These are phyloP conservation scores for Cladophialophora chaetospira DNA, from an alignment of 2,329 filamentous ascomycete species.

Conservation along the genomic window DNA sequence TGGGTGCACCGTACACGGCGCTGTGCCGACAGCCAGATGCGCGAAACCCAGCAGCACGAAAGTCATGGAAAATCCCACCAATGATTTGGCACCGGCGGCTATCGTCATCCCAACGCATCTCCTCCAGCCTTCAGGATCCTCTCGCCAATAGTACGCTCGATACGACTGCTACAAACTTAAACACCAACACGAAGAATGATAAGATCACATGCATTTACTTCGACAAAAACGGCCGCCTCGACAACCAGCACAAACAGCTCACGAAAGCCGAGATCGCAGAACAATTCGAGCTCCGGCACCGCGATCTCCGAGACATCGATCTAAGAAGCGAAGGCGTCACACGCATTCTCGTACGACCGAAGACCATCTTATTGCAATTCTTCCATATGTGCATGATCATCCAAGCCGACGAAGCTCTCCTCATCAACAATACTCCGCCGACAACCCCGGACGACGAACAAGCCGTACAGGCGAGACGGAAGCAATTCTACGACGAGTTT, in stretches of 20 bases:
- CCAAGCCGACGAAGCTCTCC: slow-evolving; percentile 37
- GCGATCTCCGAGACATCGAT: slow-evolving; percentile 41
- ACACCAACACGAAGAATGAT: slow-evolving; percentile 1
- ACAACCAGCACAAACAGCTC: slow-evolving; percentile 12
- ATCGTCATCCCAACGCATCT: too few relatives aligned
- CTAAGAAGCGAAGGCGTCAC: slow-evolving; percentile 39
- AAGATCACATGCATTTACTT: slow-evolving; percentile 23
- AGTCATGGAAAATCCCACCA: too few relatives aligned
- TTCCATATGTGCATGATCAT: slow-evolving; percentile 42
- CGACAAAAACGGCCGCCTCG: slow-evolving; percentile 14
- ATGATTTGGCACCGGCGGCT: too few relatives aligned
- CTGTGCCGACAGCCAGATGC: too few relatives aligned
- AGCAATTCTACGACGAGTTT: slow-evolving; percentile 34
- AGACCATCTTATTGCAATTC: slow-evolving; percentile 40
- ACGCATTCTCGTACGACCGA: slow-evolving; percentile 39
- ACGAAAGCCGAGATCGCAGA: slow-evolving; percentile 25
- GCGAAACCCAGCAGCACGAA: too few relatives aligned
- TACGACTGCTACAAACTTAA: background rate
- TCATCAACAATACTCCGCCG: slow-evolving; percentile 32
- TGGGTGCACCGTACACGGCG: too few relatives aligned
- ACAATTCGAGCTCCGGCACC: slow-evolving; percentile 30
- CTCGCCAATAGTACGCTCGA: background rate
- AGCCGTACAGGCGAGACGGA: background rate
- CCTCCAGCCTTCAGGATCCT: too few relatives aligned
- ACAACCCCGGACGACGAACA: slow-evolving; percentile 30